Evolutionary conservation across 352 stramenopile genomes (phyloP).

Genomic region (Pythium apleroticum): DNA sequence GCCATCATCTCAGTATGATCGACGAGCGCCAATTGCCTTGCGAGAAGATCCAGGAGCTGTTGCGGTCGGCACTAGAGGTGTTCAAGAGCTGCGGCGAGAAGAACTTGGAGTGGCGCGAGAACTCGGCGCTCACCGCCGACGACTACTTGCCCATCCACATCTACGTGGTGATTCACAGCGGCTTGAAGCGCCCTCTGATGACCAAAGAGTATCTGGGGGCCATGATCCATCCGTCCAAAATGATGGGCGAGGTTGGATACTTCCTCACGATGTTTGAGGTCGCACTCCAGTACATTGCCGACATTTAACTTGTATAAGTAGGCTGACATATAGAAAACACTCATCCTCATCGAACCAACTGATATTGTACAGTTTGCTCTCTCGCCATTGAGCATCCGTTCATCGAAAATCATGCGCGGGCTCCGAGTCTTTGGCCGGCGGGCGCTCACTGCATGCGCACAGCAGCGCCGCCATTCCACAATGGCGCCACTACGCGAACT

Average conservation of each 20-base stretch:
- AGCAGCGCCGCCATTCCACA: not conserved
- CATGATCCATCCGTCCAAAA: constrained; percentile 85
- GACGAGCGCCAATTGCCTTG: constrained; percentile 68
- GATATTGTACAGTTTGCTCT: too few relatives aligned
- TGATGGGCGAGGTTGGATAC: constrained; percentile 82
- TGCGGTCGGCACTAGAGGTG: constrained; percentile 74
- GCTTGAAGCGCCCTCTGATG: constrained; percentile 67
- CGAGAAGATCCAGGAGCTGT: constrained; percentile 82
- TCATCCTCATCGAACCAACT: too few relatives aligned
- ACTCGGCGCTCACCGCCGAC: constrained; percentile 73
- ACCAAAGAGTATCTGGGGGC: constrained; percentile 74
- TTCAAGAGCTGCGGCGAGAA: constrained; percentile 81
- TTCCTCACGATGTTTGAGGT: constrained; percentile 89
- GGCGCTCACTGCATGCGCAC: not conserved
- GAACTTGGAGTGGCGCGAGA: constrained; percentile 73
- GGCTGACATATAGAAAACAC: too few relatives aligned
- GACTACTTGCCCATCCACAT: constrained; percentile 88
- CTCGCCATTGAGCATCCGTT: too few relatives aligned
- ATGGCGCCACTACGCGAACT: constrained; percentile 7
- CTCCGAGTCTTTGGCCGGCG: not conserved
- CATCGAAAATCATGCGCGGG: not conserved
- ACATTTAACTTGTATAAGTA: constrained; percentile 48
- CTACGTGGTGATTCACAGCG: constrained; percentile 79
- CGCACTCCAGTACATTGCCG: constrained; percentile 84
- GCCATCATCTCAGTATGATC: constrained; percentile 83